These are phyloP conservation scores for Ganoderma sp. DNA, from an alignment of 1,284 basidiomycete species.

Conservation along the genomic window DNA sequence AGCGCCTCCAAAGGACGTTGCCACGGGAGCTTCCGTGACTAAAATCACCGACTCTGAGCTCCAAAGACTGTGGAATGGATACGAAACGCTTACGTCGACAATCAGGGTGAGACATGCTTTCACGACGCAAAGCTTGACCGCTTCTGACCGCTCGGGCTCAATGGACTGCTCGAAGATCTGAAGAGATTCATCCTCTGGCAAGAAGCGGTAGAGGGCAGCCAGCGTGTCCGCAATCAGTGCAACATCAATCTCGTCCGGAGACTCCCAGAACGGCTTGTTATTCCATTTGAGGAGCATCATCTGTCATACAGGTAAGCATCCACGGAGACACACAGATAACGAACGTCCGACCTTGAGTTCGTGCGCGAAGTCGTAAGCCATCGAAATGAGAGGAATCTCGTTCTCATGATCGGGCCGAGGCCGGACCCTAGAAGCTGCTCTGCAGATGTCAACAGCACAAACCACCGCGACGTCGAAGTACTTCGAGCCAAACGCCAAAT, in stretches of 20 bases:
- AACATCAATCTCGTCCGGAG: conserved; percentile 75
- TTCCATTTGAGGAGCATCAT: conserved; percentile 54
- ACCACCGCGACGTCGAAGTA: conserved; percentile 70
- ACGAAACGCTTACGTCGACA: conserved; percentile 39
- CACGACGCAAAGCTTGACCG: conserved; percentile 79
- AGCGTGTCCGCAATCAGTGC: conserved; percentile 79
- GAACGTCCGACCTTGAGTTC: conserved; percentile 71
- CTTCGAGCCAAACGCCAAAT: conserved; percentile 56
- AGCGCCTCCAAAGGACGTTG: conserved; percentile 59
- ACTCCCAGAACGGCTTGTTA: conserved; percentile 74
- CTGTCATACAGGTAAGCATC: conserved; percentile 40
- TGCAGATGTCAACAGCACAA: conserved; percentile 83
- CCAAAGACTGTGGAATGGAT: neutral
- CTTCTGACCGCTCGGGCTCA: conserved; percentile 77
- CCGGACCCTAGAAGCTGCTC: conserved; percentile 75
- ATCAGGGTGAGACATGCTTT: conserved; percentile 66
- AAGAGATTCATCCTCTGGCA: conserved; percentile 65
- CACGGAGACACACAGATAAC: neutral
- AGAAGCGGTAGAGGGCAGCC: conserved; percentile 72
- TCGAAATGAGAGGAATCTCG: conserved; percentile 71
- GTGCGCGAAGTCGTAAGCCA: conserved; percentile 77
- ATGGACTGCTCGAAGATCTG: conserved; percentile 68
- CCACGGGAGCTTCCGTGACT: conserved; percentile 64
- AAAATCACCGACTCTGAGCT: conserved; percentile 5
- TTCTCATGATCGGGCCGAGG: conserved; percentile 51